Evolutionary conservation across 208 protist genomes (phyloP), one percentile per base, ranked within the genome.

Genomic region (Crithidia brevicula): DNA sequence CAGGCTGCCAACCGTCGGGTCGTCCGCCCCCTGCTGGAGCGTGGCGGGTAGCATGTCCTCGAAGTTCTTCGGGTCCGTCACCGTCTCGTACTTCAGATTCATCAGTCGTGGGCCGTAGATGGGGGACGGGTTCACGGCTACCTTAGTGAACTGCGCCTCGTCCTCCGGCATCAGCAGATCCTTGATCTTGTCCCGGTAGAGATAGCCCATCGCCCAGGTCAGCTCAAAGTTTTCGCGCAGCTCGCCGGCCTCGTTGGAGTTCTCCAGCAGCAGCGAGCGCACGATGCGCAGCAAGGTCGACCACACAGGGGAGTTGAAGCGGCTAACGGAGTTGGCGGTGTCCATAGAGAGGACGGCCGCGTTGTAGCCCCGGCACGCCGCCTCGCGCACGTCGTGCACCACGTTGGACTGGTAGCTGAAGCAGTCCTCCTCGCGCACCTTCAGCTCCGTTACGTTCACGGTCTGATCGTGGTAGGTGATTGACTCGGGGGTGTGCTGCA

Each of bases 241-340:
- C 22, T 71, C 54, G 7, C 74, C 78, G n/a, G 53, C 58, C 5
- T 36, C 33, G 36, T 72, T 54, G 3, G 61, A 69, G 64, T 81
- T 87, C 27, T 73, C 67, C 27, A 74, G 38, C 51, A 92, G 64
- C 42, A 93, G 64, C 5, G 72, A 77, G 11, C 84, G 73, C 13
- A 93, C 82, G 31, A 91, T 69, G 51, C 83, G 84, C 47, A 78
- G 84, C 47, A 92, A 67, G 57, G 78, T 82, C 34, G 81, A 77
- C 86, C 86, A 92, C 11, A 91, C 86, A 11, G 84, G 84, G 0
- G 89, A 94, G 15, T 77, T 58, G 50, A 90, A 90, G 52, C 83
- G 69, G 28, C 59, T 51, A 1, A 69, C 64, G 2, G 83, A 75
- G 73, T 92, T 89, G 4, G 82, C 74, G 2, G 79, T 74, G 66